Evolutionary conservation across 192 early-diverging fungal genomes (phyloP), one percentile per base, ranked within the genome.

Genomic region (Diversispora eburnea): DNA sequence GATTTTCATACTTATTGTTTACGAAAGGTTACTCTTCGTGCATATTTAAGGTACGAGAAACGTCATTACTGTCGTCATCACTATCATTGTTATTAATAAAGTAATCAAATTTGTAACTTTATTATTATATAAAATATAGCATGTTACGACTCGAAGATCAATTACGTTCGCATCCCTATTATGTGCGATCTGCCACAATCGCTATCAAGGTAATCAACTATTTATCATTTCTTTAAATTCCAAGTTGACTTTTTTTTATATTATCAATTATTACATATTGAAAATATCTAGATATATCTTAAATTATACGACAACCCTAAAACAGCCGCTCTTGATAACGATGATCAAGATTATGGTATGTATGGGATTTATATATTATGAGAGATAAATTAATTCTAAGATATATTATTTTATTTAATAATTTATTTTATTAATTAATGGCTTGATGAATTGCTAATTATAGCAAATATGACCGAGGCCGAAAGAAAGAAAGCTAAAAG

Each of bases 1-100:
- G 97, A 99, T 80, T 99, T 98, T 86, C 97, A 99, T 78, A 84
- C 85, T 20, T 99, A 98, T 80, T 92, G 88, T 67, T 82, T 95
- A 45, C 93, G 97, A 74, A 96, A 96, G 83, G 83, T 84, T 52
- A 95, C 95, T 42, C 77, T 98, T 52, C 86, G 94, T 46, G 84
- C 94, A 9, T 99, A 99, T 74, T 77, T 94, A 8, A 89, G 92
- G 85, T 86, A 81, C 74, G 80, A 74, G 2, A 25, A 10, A 54
- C 12, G 0, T 17, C 4, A 25, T 59, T 20, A 59, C 1, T 20
- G 8, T 22, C 10, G 4, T 8, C 19, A 1, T 7, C 15, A 62
- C 20, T 52, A 39, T 46, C 17, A 42, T 6, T 15, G 8, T 8
- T 20, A 12, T 12, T 17, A 9, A 8, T 33, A 17, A 48, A 49